Evolutionary conservation across 106 monocot species (phyloP).

Genomic region (Dendrobium chrysotoxum): DNA sequence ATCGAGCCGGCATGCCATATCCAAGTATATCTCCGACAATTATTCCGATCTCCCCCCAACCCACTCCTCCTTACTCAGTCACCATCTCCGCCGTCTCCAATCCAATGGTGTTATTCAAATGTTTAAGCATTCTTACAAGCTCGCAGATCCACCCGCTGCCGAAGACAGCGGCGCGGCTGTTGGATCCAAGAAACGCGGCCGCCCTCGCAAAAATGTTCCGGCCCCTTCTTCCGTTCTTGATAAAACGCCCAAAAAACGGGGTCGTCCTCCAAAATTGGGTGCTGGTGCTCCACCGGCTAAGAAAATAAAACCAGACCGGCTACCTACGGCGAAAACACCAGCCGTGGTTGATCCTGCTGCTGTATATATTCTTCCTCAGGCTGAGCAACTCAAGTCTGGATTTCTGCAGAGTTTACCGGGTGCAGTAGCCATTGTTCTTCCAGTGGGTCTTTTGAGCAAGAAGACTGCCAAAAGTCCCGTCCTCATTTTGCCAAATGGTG

Average conservation of each 20-base stretch:
- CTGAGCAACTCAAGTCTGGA: constrained; percentile 1
- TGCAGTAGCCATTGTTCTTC: constrained; percentile 3
- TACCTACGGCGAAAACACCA: not conserved
- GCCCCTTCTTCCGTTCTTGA: not conserved
- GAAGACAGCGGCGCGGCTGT: not conserved
- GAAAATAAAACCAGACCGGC: not conserved
- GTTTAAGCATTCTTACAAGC: constrained; percentile 17
- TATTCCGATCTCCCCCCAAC: constrained; percentile 7
- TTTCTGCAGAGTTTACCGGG: not conserved
- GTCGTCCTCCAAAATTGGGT: constrained; percentile 6
- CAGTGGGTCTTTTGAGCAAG: constrained; percentile 1
- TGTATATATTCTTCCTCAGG: constrained; percentile 1
- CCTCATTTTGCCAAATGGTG: not conserved
- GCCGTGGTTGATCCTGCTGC: not conserved
- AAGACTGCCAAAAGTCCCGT: not conserved
- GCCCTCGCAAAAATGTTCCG: constrained; percentile 5
- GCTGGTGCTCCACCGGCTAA: not conserved
- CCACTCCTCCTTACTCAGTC: constrained; percentile 12
- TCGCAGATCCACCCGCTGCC: not conserved
- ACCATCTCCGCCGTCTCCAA: constrained; percentile 17
- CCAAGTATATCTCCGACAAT: constrained; percentile 14
- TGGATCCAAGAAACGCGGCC: not conserved
- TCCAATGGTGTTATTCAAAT: constrained; percentile 9
- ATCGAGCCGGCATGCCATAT: constrained; percentile 17
- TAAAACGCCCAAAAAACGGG: not conserved